These are phyloP conservation scores for Leccinellum luteum DNA, from an alignment of 768 basidiomycete species.

Conservation along the genomic window DNA sequence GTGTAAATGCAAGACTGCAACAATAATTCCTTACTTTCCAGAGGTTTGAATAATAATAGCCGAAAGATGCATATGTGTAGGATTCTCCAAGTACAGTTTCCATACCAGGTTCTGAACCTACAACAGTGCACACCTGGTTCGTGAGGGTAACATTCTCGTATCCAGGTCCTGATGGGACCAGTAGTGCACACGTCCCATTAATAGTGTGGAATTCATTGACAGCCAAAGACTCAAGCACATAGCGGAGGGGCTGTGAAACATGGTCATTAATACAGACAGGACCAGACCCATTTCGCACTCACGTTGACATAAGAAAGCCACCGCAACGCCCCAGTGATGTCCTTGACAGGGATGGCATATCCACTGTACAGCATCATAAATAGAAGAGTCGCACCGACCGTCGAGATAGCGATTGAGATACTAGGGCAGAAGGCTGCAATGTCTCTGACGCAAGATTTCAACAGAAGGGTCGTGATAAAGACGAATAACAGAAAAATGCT, in stretches of 20 bases:
- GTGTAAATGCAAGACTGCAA: not conserved
- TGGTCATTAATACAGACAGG: constrained; percentile 33
- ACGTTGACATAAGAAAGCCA: constrained; percentile 24
- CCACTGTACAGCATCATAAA: constrained; percentile 43
- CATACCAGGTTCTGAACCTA: constrained; percentile 40
- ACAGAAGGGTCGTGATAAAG: constrained; percentile 16
- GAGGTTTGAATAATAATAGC: constrained; percentile 26
- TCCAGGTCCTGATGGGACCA: constrained; percentile 33
- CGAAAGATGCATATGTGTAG: constrained; percentile 36
- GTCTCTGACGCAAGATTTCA: constrained; percentile 74
- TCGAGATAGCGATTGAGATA: constrained; percentile 47
- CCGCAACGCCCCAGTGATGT: constrained; percentile 11
- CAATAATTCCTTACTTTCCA: constrained; percentile 36
- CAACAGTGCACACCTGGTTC: constrained; percentile 43
- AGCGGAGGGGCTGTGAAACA: constrained; percentile 29
- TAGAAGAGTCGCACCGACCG: constrained; percentile 34
- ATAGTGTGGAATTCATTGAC: constrained; percentile 49
- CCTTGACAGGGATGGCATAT: constrained; percentile 31
- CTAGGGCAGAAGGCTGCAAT: constrained; percentile 54
- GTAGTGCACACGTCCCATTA: constrained; percentile 34
- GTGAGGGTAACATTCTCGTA: constrained; percentile 32
- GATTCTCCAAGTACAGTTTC: constrained; percentile 40
- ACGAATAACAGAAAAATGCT: too few species aligned
- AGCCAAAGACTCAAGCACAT: constrained; percentile 31
- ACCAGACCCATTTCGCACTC: constrained; percentile 33